phyloP scores from a whole-genome alignment of 2,329 filamentous ascomycete genomes.

The Verruconis gallopava region DNA sequence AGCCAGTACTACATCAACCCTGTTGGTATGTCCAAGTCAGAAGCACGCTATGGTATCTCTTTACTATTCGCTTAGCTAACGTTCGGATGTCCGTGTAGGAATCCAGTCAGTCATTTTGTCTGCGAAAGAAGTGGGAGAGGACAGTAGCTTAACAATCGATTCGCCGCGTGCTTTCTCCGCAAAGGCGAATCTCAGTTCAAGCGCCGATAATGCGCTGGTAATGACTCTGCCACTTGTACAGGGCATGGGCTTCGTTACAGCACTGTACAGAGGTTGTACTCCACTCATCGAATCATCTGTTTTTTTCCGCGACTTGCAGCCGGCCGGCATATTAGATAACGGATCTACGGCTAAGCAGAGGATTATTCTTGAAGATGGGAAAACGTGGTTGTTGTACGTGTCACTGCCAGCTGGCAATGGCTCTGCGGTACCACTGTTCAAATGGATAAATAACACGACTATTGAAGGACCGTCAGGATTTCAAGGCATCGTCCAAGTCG shows the following conservation, averaged over 20 bases:
- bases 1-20: slow-evolving; percentile 65
- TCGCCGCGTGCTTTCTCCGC: slow-evolving; percentile 43
- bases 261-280: slow-evolving; percentile 53
- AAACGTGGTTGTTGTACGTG: slow-evolving; percentile 12
- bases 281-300: slow-evolving; percentile 64
- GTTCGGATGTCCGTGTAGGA: slow-evolving; percentile 10
- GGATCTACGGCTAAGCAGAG: slow-evolving; percentile 63
- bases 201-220: slow-evolving; percentile 31
- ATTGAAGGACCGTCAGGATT: slow-evolving; percentile 56
- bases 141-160: slow-evolving; percentile 44
- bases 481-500: slow-evolving; percentile 67
- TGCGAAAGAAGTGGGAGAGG: slow-evolving; percentile 54
- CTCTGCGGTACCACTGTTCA: slow-evolving; percentile 33
- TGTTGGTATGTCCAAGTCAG: slow-evolving; percentile 63
- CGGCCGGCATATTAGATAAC: slow-evolving; percentile 40
- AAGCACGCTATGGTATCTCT: no score
- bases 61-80: slow-evolving; percentile 56
- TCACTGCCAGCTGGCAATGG: background rate
- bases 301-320: slow-evolving; percentile 54
- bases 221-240: slow-evolving; percentile 74
- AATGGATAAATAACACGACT: slow-evolving; percentile 40
- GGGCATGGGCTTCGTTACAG: slow-evolving; percentile 81
- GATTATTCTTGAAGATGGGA: slow-evolving; percentile 51
- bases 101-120: slow-evolving; percentile 73
- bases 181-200: slow-evolving; percentile 51